A percentile compares a stretch with the other conserved stretches of the same genome.
phyloP scores from a whole-genome alignment of 140 eudicot species.

The Bidens hawaiensis region DNA sequence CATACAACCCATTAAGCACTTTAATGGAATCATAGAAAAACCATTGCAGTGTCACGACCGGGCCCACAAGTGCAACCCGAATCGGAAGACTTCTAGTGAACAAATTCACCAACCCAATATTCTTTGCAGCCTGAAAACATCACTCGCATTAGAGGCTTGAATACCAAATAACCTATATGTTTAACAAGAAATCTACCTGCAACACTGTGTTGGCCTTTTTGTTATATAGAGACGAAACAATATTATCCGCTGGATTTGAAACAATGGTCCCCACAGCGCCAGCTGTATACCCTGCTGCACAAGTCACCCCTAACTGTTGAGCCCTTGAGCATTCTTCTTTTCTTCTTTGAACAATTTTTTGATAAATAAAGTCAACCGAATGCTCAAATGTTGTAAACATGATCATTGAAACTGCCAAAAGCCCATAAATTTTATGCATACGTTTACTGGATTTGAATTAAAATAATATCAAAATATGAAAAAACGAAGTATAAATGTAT shows the following conservation, averaged over 20 bases:
- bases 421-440: background rate
- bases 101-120: slow-evolving; percentile 64
- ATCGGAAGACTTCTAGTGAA: slow-evolving; percentile 93
- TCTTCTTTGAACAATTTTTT: slow-evolving; percentile 41
- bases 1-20: slow-evolving; percentile 88
- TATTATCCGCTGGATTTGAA: slow-evolving; percentile 92
- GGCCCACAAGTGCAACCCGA: slow-evolving; percentile 77
- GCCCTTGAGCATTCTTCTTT: slow-evolving; percentile 71
- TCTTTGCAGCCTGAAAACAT: slow-evolving; percentile 61
- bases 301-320: slow-evolving; percentile 80
- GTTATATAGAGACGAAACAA: slow-evolving; percentile 76
- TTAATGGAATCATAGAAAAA: slow-evolving; percentile 82
- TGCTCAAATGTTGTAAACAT: slow-evolving; percentile 97
- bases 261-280: slow-evolving; percentile 83
- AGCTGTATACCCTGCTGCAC: slow-evolving; percentile 80
- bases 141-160: background rate
- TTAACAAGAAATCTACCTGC: slow-evolving; percentile 36
- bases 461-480: slow-evolving; percentile 5
- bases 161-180: background rate
- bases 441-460: background rate
- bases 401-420: slow-evolving; percentile 71
- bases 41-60: slow-evolving; percentile 88
- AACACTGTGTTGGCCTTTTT: slow-evolving; percentile 57
- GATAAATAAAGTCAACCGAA: slow-evolving; percentile 67
- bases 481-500: background rate